Conservation (phyloP, 768 basidiomycete genomes). For the Calocera viscosa region DNA sequence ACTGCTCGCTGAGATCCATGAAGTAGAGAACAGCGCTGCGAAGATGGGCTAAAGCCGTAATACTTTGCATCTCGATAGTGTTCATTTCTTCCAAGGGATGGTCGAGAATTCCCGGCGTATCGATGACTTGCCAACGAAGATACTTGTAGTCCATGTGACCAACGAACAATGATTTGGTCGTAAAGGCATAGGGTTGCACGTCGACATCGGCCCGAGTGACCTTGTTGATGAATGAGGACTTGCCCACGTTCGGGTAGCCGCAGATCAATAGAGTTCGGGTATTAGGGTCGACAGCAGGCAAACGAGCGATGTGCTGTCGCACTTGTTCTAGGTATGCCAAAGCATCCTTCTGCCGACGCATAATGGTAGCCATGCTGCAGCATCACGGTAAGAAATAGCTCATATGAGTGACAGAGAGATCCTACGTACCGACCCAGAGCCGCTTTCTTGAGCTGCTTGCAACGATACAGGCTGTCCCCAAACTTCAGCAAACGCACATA, state of each 20-base stretch:
- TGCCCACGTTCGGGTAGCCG: constrained; percentile 98
- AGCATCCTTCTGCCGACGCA: constrained; percentile 97
- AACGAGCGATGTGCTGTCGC: constrained; percentile 95
- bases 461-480: constrained; percentile 92
- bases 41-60: constrained; percentile 92
- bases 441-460: constrained; percentile 95
- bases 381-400: neutral
- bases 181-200: constrained; percentile 98
- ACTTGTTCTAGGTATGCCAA: constrained; percentile 98
- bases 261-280: constrained; percentile 95
- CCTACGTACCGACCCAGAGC: constrained; percentile 80
- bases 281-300: constrained; percentile 95
- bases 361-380: constrained; percentile 92
- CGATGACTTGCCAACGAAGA: constrained; percentile 98
- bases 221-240: constrained; percentile 99
- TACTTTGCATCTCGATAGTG: constrained; percentile 99
- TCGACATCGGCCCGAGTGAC: constrained; percentile 98
- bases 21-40: constrained; percentile 93
- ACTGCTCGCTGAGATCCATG: constrained; percentile 98
- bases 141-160: constrained; percentile 99
- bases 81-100: constrained; percentile 99
- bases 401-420: neutral
- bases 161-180: constrained; percentile 95
- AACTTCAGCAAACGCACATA: constrained; percentile 95
- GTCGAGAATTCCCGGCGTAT: constrained; percentile 95